A percentile compares a stretch with the other conserved stretches of the same genome.
These are phyloP conservation scores for Malus hybrid DNA, from an alignment of 331 rosid genomes.

Conservation along the genomic window DNA sequence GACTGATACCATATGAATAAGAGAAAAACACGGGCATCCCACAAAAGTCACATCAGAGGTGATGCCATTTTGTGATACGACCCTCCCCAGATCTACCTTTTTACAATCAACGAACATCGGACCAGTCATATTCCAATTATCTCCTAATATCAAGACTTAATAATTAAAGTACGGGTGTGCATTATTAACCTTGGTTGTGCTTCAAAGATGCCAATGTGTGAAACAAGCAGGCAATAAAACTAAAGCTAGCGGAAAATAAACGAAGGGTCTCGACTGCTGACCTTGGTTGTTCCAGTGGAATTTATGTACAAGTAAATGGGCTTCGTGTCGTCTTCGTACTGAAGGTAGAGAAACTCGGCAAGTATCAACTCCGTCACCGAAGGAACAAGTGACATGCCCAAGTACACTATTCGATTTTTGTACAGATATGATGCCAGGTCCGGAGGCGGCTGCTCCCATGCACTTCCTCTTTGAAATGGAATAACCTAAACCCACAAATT, in stretches of 20 bases:
- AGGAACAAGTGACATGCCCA: slow-evolving; percentile 94
- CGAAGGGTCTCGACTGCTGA: slow-evolving; percentile 1
- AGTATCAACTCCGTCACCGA: slow-evolving; percentile 86
- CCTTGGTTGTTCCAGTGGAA: slow-evolving; percentile 96
- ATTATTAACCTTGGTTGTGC: not conserved
- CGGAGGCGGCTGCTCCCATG: slow-evolving; percentile 96
- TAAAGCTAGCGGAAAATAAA: not conserved
- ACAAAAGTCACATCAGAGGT: not conserved
- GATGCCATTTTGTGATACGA: not conserved
- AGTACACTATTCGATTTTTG: slow-evolving; percentile 81
- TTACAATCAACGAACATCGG: not conserved
- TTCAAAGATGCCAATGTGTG: not conserved
- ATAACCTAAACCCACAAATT: slow-evolving; percentile 48
- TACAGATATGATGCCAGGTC: slow-evolving; percentile 91
- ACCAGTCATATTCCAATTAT: not conserved
- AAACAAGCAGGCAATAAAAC: not conserved
- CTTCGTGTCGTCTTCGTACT: slow-evolving; percentile 63
- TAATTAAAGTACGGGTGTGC: not conserved
- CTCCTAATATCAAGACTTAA: not conserved
- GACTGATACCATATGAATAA: not conserved
- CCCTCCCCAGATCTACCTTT: not conserved
- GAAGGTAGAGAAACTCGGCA: slow-evolving; percentile 90
- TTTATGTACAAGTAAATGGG: slow-evolving; percentile 86
- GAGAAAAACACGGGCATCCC: not conserved
- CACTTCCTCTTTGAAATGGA: slow-evolving; percentile 79